Evolutionary conservation across 345 rosid genomes (phyloP).

Genomic region (Eucalyptus erythrocorys): DNA sequence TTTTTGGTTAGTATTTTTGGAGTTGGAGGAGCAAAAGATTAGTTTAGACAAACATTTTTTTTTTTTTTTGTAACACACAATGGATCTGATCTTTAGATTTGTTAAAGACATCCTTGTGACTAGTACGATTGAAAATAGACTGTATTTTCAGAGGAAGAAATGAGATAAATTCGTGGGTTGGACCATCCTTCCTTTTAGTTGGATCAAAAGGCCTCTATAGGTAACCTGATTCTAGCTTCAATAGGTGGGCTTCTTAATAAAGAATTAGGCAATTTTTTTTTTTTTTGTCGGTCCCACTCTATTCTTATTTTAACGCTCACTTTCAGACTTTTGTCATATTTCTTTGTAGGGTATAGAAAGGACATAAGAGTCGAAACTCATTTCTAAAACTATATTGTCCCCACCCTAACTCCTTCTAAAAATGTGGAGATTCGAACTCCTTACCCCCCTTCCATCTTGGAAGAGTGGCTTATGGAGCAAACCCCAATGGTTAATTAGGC

Average conservation of each 20-base stretch:
- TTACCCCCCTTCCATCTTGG: no score
- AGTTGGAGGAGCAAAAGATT: not conserved
- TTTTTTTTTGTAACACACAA: fast-evolving
- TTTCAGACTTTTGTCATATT: no score
- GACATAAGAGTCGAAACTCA: no score
- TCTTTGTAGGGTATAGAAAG: no score
- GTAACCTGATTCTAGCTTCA: not conserved
- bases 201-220: not conserved
- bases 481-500: no score
- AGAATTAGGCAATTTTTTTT: not conserved
- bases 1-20: not conserved
- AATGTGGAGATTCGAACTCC: no score
- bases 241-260: not conserved
- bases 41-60: not conserved
- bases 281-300: no score
- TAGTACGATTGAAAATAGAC: not conserved
- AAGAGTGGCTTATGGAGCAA: no score
- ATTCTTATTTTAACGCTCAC: no score
- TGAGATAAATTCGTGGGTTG: not conserved
- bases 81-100: not conserved
- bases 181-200: not conserved
- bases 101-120: not conserved
- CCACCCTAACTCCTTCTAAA: no score
- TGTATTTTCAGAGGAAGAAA: not conserved
- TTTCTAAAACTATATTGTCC: no score